Percentiles rank a stretch among this genome's conserved stretches.
Conservation (phyloP, 2,329 filamentous ascomycete genomes). For the Penicillium sp. region DNA sequence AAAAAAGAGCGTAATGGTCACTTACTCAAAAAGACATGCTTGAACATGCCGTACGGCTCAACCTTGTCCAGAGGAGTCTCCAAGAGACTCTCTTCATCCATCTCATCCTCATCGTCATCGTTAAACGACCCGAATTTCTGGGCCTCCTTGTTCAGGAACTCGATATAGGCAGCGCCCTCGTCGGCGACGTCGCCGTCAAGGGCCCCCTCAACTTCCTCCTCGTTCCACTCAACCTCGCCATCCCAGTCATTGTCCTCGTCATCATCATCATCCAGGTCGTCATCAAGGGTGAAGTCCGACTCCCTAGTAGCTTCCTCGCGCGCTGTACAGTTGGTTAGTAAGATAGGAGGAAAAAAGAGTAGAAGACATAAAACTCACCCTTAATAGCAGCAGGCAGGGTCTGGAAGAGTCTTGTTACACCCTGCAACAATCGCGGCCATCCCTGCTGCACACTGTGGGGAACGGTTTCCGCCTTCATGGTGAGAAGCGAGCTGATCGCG, state of each 20-base stretch:
- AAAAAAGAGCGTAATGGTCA: constrained; percentile 20
- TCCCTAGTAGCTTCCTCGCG: constrained; percentile 88
- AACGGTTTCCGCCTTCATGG: constrained; percentile 71
- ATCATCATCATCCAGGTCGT: constrained; percentile 63
- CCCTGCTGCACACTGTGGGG: constrained; percentile 89
- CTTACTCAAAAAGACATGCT: constrained; percentile 74
- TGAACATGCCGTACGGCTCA: constrained; percentile 89
- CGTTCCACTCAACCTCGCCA: constrained; percentile 64
- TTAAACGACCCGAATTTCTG: constrained; percentile 72
- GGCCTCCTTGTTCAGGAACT: constrained; percentile 92
- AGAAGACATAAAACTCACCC: constrained; percentile 51
- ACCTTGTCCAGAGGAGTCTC: constrained; percentile 94
- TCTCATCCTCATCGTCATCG: constrained; percentile 74
- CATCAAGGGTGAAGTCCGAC: constrained; percentile 72
- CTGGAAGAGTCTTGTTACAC: constrained; percentile 85
- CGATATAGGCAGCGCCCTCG: constrained; percentile 88
- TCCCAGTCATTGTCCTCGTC: constrained; percentile 81
- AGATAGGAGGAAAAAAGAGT: constrained; percentile 4
- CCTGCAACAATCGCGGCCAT: constrained; percentile 86
- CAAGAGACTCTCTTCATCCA: constrained; percentile 86
- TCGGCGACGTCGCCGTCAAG: constrained; percentile 67
- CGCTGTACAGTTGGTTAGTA: constrained; percentile 47
- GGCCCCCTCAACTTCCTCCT: constrained; percentile 58
- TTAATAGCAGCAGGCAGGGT: constrained; percentile 82
- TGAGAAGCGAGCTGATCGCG: constrained; percentile 80